These are phyloP conservation scores for Pseudogymnoascus sp. DNA, from an alignment of 2,329 filamentous ascomycete species.

Conservation along the genomic window DNA sequence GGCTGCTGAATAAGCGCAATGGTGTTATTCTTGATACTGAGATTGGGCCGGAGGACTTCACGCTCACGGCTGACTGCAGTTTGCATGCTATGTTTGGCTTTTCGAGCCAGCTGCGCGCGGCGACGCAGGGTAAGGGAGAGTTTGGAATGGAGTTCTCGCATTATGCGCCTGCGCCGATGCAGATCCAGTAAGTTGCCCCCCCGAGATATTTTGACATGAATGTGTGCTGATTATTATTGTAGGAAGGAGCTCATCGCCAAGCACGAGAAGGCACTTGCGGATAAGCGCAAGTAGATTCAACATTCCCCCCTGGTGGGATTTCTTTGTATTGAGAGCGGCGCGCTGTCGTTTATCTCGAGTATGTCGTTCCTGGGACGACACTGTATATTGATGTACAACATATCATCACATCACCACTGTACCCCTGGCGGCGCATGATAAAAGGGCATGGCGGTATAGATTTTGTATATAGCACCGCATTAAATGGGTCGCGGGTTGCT, in stretches of 20 bases:
- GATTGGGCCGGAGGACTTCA: conserved; percentile 89
- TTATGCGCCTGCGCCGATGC: conserved; percentile 78
- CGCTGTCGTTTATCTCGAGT: neutral
- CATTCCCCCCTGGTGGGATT: neutral
- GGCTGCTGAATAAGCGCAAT: conserved; percentile 92
- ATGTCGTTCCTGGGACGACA: neutral
- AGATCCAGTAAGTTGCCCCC: conserved; percentile 70
- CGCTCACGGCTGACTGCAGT: conserved; percentile 82
- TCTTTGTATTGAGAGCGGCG: neutral
- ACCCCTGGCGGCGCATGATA: neutral
- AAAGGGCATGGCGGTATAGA: neutral
- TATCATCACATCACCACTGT: conserved; percentile 6
- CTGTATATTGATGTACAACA: conserved; percentile 6
- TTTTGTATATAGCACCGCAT: conserved; percentile 7
- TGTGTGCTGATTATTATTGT: conserved; percentile 11
- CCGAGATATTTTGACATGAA: neutral
- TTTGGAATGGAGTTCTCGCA: conserved; percentile 99
- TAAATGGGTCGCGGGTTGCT: neutral
- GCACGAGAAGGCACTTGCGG: conserved; percentile 59
- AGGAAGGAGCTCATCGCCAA: conserved; percentile 61
- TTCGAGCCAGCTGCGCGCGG: conserved; percentile 79
- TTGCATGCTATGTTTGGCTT: conserved; percentile 98
- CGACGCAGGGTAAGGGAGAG: conserved; percentile 96
- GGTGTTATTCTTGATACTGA: conserved; percentile 94
- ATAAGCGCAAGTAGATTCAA: conserved; percentile 32